These are phyloP conservation scores for Blepharisma undulans DNA, from an alignment of 169 alveolate species.

Conservation along the genomic window DNA sequence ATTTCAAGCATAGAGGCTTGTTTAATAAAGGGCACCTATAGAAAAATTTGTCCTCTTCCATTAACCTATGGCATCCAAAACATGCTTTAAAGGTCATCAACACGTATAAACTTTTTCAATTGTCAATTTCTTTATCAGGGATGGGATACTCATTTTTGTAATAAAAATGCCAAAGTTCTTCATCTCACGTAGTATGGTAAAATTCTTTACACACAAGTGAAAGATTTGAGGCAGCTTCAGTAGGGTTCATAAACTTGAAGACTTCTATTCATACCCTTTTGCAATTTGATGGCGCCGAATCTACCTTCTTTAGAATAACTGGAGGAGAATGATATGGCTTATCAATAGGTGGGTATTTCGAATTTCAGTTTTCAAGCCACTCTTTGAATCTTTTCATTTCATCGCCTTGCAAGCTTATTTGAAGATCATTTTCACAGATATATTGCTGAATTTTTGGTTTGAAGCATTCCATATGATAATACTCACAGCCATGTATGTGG, in stretches of 20 bases:
- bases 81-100: background rate
- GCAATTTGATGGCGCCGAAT: background rate
- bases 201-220: background rate
- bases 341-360: background rate
- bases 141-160: background rate
- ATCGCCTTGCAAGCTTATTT: background rate
- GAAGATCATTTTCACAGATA: background rate
- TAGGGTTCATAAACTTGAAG: background rate
- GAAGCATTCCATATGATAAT: background rate
- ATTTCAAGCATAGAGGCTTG: background rate
- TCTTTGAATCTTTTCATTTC: background rate
- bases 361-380: background rate
- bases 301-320: background rate
- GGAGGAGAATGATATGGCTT: background rate
- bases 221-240: background rate
- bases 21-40: conserved; percentile 13
- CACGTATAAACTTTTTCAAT: background rate
- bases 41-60: background rate
- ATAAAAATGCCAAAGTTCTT: background rate
- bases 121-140: background rate
- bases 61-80: background rate
- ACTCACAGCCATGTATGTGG: background rate
- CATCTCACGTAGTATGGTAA: background rate
- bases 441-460: background rate
- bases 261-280: background rate